Percentiles rank a stretch among this genome's conserved stretches.
These are phyloP conservation scores for Alloteropsis semialata DNA, from an alignment of 176 grass and related monocot species.

Conservation along the genomic window DNA sequence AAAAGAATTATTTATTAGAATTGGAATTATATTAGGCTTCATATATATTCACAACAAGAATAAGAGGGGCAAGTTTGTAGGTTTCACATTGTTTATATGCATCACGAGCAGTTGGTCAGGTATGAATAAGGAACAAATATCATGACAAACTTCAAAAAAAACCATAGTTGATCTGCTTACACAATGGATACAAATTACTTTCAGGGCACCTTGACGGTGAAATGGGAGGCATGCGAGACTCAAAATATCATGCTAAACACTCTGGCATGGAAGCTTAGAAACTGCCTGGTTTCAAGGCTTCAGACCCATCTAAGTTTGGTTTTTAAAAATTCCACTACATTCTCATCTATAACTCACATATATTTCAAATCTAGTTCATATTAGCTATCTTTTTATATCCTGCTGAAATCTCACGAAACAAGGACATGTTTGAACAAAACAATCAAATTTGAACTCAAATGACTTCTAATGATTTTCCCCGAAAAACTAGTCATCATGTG, in stretches of 20 bases:
- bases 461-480: too few species aligned
- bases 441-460: too few species aligned
- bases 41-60: conserved; percentile 18
- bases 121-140: neutral
- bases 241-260: neutral
- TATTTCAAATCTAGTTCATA: too few species aligned
- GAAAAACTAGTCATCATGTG: too few species aligned
- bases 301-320: too few species aligned
- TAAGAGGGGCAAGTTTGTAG: neutral
- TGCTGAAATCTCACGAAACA: too few species aligned
- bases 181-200: neutral
- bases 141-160: neutral
- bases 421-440: too few species aligned
- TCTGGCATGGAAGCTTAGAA: too few species aligned
- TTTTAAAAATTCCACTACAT: too few species aligned
- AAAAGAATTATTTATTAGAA: conserved; percentile 10
- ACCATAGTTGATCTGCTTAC: neutral
- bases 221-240: neutral
- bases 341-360: too few species aligned
- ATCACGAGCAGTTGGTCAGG: neutral
- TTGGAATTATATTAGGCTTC: neutral
- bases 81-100: conserved; percentile 9
- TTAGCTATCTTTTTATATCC: too few species aligned
- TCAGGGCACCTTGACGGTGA: neutral
- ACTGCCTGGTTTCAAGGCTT: too few species aligned